These are phyloP conservation scores for Waitea zeae DNA, from an alignment of 1,284 basidiomycete genomes.

Conservation along the genomic window DNA sequence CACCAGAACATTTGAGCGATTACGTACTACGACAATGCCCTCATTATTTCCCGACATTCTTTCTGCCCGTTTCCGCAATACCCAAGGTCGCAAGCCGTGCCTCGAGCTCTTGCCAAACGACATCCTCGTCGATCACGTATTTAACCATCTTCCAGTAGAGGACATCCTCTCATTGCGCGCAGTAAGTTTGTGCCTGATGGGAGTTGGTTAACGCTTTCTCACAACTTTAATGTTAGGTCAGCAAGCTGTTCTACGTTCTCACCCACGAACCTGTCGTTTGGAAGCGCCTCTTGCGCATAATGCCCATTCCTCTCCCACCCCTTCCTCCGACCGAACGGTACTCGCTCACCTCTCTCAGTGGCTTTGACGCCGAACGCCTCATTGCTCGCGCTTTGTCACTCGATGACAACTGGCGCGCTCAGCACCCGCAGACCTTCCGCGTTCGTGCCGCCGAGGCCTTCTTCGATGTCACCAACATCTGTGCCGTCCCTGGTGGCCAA, in stretches of 20 bases:
- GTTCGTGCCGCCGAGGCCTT: constrained; percentile 19
- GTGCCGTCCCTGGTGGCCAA: constrained; percentile 49
- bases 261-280: constrained; percentile 53
- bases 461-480: constrained; percentile 35
- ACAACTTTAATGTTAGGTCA: constrained; percentile 20
- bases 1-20: too few relatives aligned
- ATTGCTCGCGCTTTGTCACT: constrained; percentile 42
- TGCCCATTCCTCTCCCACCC: constrained; percentile 40
- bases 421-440: constrained; percentile 18
- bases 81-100: neutral
- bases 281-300: constrained; percentile 38
- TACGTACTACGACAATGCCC: neutral
- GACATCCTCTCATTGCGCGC: constrained; percentile 34
- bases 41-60: neutral
- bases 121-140: constrained; percentile 29
- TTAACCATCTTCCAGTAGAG: constrained; percentile 27
- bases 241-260: constrained; percentile 33
- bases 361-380: constrained; percentile 43
- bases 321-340: constrained; percentile 41
- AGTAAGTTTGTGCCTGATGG: constrained; percentile 16
- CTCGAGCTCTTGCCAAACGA: constrained; percentile 15
- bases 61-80: neutral
- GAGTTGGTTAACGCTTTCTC: neutral
- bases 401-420: constrained; percentile 35
- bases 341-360: constrained; percentile 20